A percentile compares a stretch with the other conserved stretches of the same genome.
Evolutionary conservation across 176 grass and related monocot genomes (phyloP).

Genomic region (Saccharum officinarum): DNA sequence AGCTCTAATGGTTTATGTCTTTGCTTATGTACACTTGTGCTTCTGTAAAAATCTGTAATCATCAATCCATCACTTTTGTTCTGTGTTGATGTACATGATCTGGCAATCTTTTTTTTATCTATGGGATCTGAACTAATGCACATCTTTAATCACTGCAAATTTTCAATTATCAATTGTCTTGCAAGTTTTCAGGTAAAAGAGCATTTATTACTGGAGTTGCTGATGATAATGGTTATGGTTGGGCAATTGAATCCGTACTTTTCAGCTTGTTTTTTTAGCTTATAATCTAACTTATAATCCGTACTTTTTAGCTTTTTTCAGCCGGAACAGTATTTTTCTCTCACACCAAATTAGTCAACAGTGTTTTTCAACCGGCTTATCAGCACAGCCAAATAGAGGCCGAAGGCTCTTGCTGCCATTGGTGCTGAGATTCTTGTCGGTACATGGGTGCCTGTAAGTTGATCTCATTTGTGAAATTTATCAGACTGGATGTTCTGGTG

Average conservation of each 20-base stretch:
- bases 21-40: background rate
- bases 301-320: no score
- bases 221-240: no score
- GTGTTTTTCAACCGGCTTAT: no score
- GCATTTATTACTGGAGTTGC: no score
- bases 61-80: background rate
- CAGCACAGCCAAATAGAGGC: no score
- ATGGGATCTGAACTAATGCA: background rate
- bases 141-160: background rate
- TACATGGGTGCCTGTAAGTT: conserved; percentile 98
- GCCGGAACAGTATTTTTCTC: no score
- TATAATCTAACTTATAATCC: no score
- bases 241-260: no score
- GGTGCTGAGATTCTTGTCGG: conserved; percentile 96
- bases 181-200: background rate
- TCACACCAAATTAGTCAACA: no score
- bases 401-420: conserved; percentile 89
- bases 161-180: no score
- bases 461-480: background rate
- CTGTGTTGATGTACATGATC: background rate
- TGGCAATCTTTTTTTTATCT: background rate
- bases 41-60: background rate
- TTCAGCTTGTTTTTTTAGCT: no score
- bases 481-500: background rate
- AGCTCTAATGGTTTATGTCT: background rate